Base-by-base conservation (phyloP, 2,329 filamentous ascomycete genomes). In the Colletotrichum costaricense region DNA sequence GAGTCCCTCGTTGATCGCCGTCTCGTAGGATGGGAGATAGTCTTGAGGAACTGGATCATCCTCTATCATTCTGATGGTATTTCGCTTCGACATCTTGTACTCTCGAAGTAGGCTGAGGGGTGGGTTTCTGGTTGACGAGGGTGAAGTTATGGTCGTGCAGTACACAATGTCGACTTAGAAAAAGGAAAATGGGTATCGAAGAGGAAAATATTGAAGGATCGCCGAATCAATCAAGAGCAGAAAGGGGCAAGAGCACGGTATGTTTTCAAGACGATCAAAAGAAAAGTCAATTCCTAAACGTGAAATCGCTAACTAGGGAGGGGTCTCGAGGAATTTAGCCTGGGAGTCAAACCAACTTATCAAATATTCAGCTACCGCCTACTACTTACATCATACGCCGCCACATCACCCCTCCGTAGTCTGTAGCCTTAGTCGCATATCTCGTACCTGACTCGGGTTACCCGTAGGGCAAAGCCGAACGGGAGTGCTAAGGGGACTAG, bases 1-100 rank as follows among this genome's bases (percentile, higher is more conserved):
- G 3, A 63, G 52, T 0, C 58, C 54, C 3, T 72, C 64, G 28
- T 22, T 63, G 4, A 63, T 52, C 12, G 64, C 69, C 16, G 69
- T 42, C 28, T 72, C 69, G 22, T 72, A 72, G 16, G 69, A 68
- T 24, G 69, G 69, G 3, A 72, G 69, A 24, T 58, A 68, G 28
- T 68, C 69, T 11, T 72, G 57, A 12, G 63, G 69, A 8, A 68
- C 49, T 0, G 57, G 49, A 24, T 63, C 64, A n/a, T 72, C 64
- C 33, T 63, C 57, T 7, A 68, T 26, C 64, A 68, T 57, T 28
- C 26, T 49, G 26, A 57, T 7, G 0, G 64, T 68, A 8, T 58
- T 22, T 33, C 64, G 57, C 35, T 46, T 68, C 12, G 69, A 68
- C 69, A 72, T 72, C 1, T 30, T 68, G 22, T 33, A 1, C 12